A percentile compares a stretch with the other conserved stretches of the same genome.
Conservation (phyloP, 306 rosid species). For the Vigna hirtella region DNA sequence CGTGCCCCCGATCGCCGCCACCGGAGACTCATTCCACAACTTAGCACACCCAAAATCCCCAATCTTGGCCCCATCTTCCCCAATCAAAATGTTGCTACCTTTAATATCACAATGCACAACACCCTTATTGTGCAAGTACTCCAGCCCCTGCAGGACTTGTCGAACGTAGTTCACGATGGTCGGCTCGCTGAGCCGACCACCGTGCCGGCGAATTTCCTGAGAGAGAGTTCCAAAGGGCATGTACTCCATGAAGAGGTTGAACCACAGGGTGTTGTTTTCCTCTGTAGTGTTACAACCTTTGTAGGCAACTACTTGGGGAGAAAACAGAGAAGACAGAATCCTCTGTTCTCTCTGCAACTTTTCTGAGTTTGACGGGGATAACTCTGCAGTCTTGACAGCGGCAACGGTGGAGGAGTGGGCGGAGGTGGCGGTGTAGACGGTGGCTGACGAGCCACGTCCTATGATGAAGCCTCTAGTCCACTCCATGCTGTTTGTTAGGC, state of each 20-base stretch:
- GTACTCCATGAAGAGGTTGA: conserved; percentile 84
- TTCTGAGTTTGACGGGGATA: conserved; percentile 54
- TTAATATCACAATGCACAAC: conserved; percentile 96
- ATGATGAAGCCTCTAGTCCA: conserved; percentile 81
- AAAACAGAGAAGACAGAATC: conserved; percentile 66
- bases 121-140: conserved; percentile 70
- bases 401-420: conserved; percentile 38
- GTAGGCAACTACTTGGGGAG: conserved; percentile 67
- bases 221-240: conserved; percentile 64
- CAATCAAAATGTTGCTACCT: conserved; percentile 74
- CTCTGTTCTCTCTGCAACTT: conserved; percentile 66
- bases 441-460: conserved; percentile 93
- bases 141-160: conserved; percentile 62
- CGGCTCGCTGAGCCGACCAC: conserved; percentile 56
- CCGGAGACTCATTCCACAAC: conserved; percentile 19
- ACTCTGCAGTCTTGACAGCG: conserved; percentile 80
- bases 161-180: conserved; percentile 52
- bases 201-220: conserved; percentile 46
- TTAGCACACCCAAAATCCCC: conserved; percentile 92
- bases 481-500: conserved; percentile 55
- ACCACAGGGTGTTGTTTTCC: conserved; percentile 55
- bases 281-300: conserved; percentile 61
- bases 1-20: conserved; percentile 58
- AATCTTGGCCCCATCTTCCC: conserved; percentile 67
- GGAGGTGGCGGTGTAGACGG: conserved; percentile 76